These are phyloP conservation scores for Nothopassalora personata DNA, from an alignment of 2,329 filamentous ascomycete genomes.

Conservation along the genomic window DNA sequence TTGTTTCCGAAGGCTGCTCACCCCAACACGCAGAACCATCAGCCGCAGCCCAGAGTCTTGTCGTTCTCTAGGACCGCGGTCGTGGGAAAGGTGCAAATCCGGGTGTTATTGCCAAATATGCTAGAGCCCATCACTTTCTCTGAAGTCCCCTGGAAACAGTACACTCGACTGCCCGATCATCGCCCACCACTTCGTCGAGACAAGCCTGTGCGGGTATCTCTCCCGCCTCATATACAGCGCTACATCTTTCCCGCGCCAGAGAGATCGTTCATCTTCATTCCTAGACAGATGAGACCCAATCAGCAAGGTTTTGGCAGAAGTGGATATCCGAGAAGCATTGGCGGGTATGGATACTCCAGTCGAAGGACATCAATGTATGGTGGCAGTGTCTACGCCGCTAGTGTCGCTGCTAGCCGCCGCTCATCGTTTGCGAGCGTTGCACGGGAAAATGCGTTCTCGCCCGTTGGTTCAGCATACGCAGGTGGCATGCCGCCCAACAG, in stretches of 20 bases:
- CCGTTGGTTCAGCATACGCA: slow-evolving; percentile 63
- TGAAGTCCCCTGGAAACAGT: slow-evolving; percentile 76
- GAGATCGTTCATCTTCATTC: slow-evolving; percentile 96
- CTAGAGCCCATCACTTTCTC: slow-evolving; percentile 65
- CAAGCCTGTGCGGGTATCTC: slow-evolving; percentile 89
- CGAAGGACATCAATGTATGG: slow-evolving; percentile 76
- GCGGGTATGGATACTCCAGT: slow-evolving; percentile 61
- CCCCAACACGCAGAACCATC: slow-evolving; percentile 7
- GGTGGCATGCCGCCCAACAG: slow-evolving; percentile 50
- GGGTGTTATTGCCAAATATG: slow-evolving; percentile 74
- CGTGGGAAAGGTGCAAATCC: slow-evolving; percentile 77
- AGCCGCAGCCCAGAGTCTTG: slow-evolving; percentile 20
- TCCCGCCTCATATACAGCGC: slow-evolving; percentile 71
- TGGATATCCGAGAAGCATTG: slow-evolving; percentile 67
- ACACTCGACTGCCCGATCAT: slow-evolving; percentile 91
- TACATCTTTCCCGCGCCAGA: slow-evolving; percentile 90
- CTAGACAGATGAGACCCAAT: slow-evolving; percentile 85
- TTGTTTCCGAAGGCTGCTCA: slow-evolving; percentile 19
- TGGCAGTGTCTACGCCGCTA: slow-evolving; percentile 79
- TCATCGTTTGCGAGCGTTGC: slow-evolving; percentile 69
- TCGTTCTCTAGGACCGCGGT: slow-evolving; percentile 74
- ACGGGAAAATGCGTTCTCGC: slow-evolving; percentile 72
- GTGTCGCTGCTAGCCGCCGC: slow-evolving; percentile 78
- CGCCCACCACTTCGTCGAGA: slow-evolving; percentile 88
- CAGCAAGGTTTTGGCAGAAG: slow-evolving; percentile 68